A percentile compares a stretch with the other conserved stretches of the same genome.
These are phyloP conservation scores for Parmelia sp. DNA, from an alignment of 495 filamentous ascomycete genomes.

Conservation along the genomic window DNA sequence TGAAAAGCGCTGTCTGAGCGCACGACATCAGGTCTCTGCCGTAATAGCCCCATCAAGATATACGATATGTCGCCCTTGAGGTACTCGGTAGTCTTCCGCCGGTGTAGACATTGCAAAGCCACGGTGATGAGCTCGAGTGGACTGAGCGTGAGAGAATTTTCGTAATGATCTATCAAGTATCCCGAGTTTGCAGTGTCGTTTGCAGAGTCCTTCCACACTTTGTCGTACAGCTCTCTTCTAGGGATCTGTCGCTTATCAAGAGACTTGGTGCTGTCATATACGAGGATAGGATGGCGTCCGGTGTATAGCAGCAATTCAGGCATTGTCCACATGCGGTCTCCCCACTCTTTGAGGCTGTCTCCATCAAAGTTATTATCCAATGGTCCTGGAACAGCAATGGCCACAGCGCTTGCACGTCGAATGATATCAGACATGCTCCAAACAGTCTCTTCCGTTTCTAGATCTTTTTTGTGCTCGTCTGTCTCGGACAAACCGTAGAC, in stretches of 20 bases:
- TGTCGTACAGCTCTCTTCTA: too few species aligned
- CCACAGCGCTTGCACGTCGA: conserved; percentile 32
- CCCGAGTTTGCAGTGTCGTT: conserved; percentile 23
- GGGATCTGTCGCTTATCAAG: conserved; percentile 38
- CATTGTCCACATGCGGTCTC: conserved; percentile 42
- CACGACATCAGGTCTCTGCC: conserved; percentile 36
- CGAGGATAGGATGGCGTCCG: conserved; percentile 25
- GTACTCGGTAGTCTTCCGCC: conserved; percentile 23
- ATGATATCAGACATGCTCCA: conserved; percentile 38
- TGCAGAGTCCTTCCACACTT: too few species aligned
- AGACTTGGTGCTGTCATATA: conserved; percentile 21
- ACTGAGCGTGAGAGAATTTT: conserved; percentile 33
- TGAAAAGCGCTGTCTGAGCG: conserved; percentile 39
- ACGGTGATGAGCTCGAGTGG: conserved; percentile 22
- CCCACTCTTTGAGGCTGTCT: conserved; percentile 34
- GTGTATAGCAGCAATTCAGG: conserved; percentile 39
- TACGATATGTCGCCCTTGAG: conserved; percentile 38
- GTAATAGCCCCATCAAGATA: conserved; percentile 42
- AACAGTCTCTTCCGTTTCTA: conserved; percentile 27
- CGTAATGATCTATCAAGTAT: conserved; percentile 37
- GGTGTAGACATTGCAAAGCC: conserved; percentile 27
- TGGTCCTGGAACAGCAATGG: conserved; percentile 26
- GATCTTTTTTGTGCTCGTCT: too few species aligned
- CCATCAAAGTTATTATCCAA: neutral
- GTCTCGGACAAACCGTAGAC: too few species aligned